Evolutionary conservation across 2,329 filamentous ascomycete species (phyloP), one percentile per base, ranked within the genome.

Genomic region (Chaetoscypha palmicola): DNA sequence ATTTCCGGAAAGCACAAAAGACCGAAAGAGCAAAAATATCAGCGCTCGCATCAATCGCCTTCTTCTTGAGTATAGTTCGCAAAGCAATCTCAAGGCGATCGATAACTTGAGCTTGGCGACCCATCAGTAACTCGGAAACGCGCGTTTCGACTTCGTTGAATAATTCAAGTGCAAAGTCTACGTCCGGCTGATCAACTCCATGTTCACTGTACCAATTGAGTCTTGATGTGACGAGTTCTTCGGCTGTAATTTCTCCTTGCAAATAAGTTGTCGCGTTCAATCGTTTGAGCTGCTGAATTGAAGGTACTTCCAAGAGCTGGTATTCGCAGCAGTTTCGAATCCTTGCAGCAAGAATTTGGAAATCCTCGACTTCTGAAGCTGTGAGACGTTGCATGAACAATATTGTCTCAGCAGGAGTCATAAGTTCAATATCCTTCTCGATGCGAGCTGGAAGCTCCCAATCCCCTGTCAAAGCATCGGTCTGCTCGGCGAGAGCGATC

Each of bases 1-100:
- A 65, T 52, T 72, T 74, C 19, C 76, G 66, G 21, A 76, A 67
- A 0, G 73, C 70, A 45, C 73, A 77, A 56, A 81, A 79, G 41
- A 79, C 66, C 1, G 74, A 68, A 26, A 81, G 67, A 0, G 71
- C 69, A 41, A 79, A 65, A 4, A 81, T 67, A 51, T 81, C 77
- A 0, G 70, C 64, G 46, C 68, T 66, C 12, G 68, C 54, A 52
- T 73, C 67, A n/a, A 72, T 58, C 2, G 17, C 20, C 2, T 47
- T 31, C 37, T 43, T 30, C 11, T 45, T 37, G 12, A 54, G 32
- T 9, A 46, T 21, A 3, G 14, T 24, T 17, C 24, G 28, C 16
- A 54, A 41, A 3, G 42, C 28, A 20, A 38, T 39, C 37, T 46
- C 46, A 3, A 55, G 34, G 14, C 41, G 30, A 11, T 26, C 22